These are phyloP conservation scores for Sarcodon aspratus DNA, from an alignment of 768 basidiomycete genomes.

Conservation along the genomic window DNA sequence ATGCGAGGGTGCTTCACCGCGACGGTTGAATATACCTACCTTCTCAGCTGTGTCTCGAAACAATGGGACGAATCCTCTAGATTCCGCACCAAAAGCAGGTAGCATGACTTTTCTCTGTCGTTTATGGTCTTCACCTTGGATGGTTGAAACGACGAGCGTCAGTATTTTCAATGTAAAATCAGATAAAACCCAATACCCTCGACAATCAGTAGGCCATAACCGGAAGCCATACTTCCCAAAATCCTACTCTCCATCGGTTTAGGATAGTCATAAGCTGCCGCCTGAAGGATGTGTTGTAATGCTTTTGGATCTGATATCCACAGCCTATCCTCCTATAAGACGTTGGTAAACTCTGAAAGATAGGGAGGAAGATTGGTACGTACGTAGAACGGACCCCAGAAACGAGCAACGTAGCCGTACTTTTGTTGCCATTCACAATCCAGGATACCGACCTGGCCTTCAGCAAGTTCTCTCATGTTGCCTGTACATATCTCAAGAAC, in stretches of 20 bases:
- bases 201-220: constrained; percentile 42
- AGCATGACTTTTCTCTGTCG: constrained; percentile 23
- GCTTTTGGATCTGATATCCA: constrained; percentile 47
- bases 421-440: neutral
- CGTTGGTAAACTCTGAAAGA: neutral
- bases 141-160: neutral
- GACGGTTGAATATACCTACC: constrained; percentile 5
- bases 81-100: constrained; percentile 30
- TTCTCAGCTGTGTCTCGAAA: constrained; percentile 11
- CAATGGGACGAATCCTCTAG: constrained; percentile 15
- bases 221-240: constrained; percentile 37
- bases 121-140: constrained; percentile 14
- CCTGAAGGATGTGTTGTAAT: constrained; percentile 36
- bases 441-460: neutral
- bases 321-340: constrained; percentile 35
- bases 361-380: neutral
- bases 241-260: constrained; percentile 40
- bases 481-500: neutral
- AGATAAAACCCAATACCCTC: constrained; percentile 23
- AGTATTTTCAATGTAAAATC: neutral
- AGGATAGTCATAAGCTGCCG: constrained; percentile 37
- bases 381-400: neutral
- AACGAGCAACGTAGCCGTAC: neutral
- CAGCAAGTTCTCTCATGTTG: neutral
- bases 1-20: neutral